These are phyloP conservation scores for Diaporthe vexans DNA, from an alignment of 2,329 filamentous ascomycete species.

Conservation along the genomic window DNA sequence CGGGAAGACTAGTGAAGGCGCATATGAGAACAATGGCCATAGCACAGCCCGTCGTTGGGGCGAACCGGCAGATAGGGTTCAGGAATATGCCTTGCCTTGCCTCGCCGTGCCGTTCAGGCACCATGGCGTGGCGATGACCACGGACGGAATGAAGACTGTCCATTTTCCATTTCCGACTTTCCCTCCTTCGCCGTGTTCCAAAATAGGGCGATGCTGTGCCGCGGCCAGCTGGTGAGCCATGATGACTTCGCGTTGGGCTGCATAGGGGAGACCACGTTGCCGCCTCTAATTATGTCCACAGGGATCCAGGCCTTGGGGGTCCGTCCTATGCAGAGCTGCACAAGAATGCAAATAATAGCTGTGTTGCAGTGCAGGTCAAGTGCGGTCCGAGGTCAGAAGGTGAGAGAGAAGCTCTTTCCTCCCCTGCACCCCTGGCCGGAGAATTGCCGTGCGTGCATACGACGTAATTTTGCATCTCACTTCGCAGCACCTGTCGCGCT, in stretches of 20 bases:
- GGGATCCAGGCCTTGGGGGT: background rate
- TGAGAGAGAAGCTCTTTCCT: background rate
- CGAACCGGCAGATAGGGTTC: background rate
- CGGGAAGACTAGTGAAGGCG: background rate
- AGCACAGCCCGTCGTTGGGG: slow-evolving; percentile 9
- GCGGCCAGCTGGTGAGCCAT: background rate
- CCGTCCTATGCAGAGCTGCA: slow-evolving; percentile 3
- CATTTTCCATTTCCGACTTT: background rate
- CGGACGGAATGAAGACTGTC: slow-evolving; percentile 10
- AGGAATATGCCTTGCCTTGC: slow-evolving; percentile 26
- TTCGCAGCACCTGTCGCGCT: background rate
- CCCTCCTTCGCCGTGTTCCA: background rate
- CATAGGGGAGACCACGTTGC: background rate
- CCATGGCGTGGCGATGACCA: background rate
- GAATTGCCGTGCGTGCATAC: slow-evolving; percentile 8
- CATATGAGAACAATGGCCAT: background rate
- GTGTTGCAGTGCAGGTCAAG: too few species aligned
- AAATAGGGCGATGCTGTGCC: slow-evolving; percentile 23
- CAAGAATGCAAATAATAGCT: background rate
- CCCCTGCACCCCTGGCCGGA: slow-evolving; percentile 2
- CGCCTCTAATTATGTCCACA: slow-evolving; percentile 12
- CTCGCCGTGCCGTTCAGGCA: background rate
- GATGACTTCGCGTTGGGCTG: slow-evolving; percentile 4
- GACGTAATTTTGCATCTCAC: slow-evolving; percentile 20
- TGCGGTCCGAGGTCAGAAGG: too few species aligned